Base-by-base conservation (phyloP, 2,329 filamentous ascomycete genomes). In the Didymella pinodella region DNA sequence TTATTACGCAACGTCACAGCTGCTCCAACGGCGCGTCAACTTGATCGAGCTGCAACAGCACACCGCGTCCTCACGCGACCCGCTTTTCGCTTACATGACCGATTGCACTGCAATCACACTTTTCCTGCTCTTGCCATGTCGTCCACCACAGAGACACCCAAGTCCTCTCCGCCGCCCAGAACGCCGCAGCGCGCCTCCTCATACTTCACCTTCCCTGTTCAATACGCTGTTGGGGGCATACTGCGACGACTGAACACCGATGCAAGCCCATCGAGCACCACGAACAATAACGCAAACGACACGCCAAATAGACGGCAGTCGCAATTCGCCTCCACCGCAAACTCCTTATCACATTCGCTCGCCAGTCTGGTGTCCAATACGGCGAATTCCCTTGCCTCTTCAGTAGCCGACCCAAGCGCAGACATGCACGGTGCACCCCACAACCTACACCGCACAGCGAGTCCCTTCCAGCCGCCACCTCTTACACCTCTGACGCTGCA, bases 401-500 rank as follows among this genome's bases (percentile, higher is more conserved):
- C 48, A 14, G 44, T 52, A 8, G 47, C 43, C 31, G 57, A 48
- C 36, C 11, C 54, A 41, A 22, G n/a, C 43, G 48, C 60, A 49
- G 83, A 83, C 64, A 79, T 88, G 74, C 81, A 82, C 65, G 83
- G 84, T 51, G 84, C 89, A 62, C 91, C 87, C 76, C 83, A 82
- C 25, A 84, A 86, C 63, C 81, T 84, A 57, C 80, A 82, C 56
- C 86, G 91, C 65, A 87, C 85, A 52, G 84, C 86, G 12, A 93
- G 90, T 12, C 93, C 92, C 1, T 93, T 96, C 76, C 90, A 93
- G 66, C 92, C 93, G 1, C 94, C 94, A 11, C 93, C 93, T 0
- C 85, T 98, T 48, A 93, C 94, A 56, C 92, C 94, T 0, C 79
- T 98, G 22, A 82, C 84, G 4, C 83, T 98, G 34, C 78, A 81